Conservation (phyloP, 345 rosid species). For the Euclidium syriacum region DNA sequence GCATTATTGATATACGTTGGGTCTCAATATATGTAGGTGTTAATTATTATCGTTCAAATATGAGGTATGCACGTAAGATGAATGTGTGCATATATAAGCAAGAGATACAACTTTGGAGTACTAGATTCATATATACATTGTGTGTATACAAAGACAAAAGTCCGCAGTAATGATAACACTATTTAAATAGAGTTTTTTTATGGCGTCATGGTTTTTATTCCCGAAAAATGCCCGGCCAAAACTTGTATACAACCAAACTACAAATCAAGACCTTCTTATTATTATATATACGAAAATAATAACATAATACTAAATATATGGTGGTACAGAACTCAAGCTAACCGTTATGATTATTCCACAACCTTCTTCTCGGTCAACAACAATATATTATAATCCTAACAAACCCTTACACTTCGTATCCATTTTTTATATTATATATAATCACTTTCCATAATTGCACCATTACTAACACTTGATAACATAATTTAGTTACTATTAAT, state of each 20-base stretch:
- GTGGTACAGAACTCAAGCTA: conserved; percentile 50
- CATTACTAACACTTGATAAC: conserved; percentile 16
- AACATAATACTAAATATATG: conserved; percentile 30
- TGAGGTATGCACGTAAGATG: conserved; percentile 6
- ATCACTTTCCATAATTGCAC: conserved; percentile 23
- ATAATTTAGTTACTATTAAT: conserved; percentile 15
- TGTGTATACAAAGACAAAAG: conserved; percentile 26
- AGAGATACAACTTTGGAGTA: background rate
- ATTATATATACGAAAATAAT: conserved; percentile 2
- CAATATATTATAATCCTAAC: conserved; percentile 47
- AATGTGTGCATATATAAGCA: background rate
- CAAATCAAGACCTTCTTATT: conserved; percentile 25
- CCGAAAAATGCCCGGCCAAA: conserved; percentile 59
- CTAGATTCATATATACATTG: background rate
- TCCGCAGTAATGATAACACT: conserved; percentile 29
- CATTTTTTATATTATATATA: conserved; percentile 11
- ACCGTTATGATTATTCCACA: conserved; percentile 72
- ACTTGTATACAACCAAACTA: conserved; percentile 61
- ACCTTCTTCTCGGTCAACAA: conserved; percentile 54
- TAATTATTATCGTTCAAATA: background rate
- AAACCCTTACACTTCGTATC: conserved; percentile 35
- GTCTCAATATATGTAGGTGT: background rate
- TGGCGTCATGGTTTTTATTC: conserved; percentile 43
- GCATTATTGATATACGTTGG: no score
- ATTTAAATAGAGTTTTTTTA: conserved; percentile 20